Evolutionary conservation across 768 basidiomycete genomes (phyloP), one percentile per base, ranked within the genome.

Genomic region (Trichaptum fuscoviolaceum): DNA sequence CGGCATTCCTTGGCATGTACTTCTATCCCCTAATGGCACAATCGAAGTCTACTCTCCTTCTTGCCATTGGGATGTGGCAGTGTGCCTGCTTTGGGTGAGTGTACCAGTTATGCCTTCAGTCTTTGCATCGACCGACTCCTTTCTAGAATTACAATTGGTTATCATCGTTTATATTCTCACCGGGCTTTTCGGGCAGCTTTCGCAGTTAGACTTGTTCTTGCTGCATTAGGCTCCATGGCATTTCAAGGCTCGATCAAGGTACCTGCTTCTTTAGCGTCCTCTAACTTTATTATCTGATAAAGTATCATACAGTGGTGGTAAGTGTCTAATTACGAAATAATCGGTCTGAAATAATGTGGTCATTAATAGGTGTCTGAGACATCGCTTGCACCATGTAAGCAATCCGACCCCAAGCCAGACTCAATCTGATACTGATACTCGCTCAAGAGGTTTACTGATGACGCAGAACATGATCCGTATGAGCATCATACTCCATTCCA

Each of bases 171-270:
- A n/a, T 92, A 88, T 75, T 90, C 90, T 6, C 91, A 92, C 71
- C 83, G 84, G 4, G 81, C 90, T 1, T 92, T 90, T 74, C 81
- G 82, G 23, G 90, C 90, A 5, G 77, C 77, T 0, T 65, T 83
- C 20, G 79, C 78, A 10, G 83, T 90, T 57, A 81, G 90, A 12
- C 69, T 87, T 6, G 75, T 83, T 24, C 77, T 93, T 35, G 88
- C 90, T 23, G 75, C 83, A 30, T 77, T 92, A 73, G 91, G 92
- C 0, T 85, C 87, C 3, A 83, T 87, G 62, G 91, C 86, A 0
- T 90, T 92, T 69, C 91, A 93, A 72, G 92, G 91, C 2, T 90
- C 88, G 58, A 90, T 92, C 72, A 90, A 91, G 81, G 88, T 88
- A 57, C 26, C 77, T 70, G 34, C 15, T 27, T 30, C 65, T 64